Base-by-base conservation (phyloP, 345 rosid species). In the Salix exigua region DNA sequence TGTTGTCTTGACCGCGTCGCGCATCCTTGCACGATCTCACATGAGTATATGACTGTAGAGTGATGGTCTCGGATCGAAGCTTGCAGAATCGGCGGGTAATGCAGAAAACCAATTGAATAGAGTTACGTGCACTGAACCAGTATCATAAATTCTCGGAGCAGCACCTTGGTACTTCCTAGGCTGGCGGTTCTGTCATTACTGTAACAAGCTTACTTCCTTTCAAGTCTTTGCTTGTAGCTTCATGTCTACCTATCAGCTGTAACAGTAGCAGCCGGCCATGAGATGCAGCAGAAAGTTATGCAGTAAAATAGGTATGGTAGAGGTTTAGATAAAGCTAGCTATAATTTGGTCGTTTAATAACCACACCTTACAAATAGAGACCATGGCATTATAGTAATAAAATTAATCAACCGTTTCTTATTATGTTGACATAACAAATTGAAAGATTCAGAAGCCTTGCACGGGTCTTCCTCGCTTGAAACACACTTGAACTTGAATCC, bases 401-500 rank as follows among this genome's bases (percentile, higher is more conserved):
- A 68, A 68, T 33, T 33, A 1, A 40, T 7, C 14, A 31, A n/a
- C 69, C 0, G 37, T n/a, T 72, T 55, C 60, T 2, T 38, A 38
- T 38, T 38, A 8, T 38, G 42, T 38, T 38, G 10, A 38, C 42
- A 38, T 38, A 8, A 38, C 10, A n/a, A 48, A 4, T 51, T 50
- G 48, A 13, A 37, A 76, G 14, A 31, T 51, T 37, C 13, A 66
- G 19, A 16, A 28, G 55, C 2, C 12, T 66, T 62, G 66, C 44
- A 37, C 53, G 44, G 44, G 30, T 18, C 64, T 18, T 71, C 44
- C 46, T 66, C n/a, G 4, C 6, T 37, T 81, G 76, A 77, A 82
- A 80, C 81, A 77, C 82, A 50, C 79, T 66, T 71, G 33, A 71
- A 51, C 50, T 75, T 28, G 37, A 35, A 35, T 35, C 65, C 67